phyloP scores from a whole-genome alignment of 2,329 filamentous ascomycete genomes.

The Fusarium oxysporum region DNA sequence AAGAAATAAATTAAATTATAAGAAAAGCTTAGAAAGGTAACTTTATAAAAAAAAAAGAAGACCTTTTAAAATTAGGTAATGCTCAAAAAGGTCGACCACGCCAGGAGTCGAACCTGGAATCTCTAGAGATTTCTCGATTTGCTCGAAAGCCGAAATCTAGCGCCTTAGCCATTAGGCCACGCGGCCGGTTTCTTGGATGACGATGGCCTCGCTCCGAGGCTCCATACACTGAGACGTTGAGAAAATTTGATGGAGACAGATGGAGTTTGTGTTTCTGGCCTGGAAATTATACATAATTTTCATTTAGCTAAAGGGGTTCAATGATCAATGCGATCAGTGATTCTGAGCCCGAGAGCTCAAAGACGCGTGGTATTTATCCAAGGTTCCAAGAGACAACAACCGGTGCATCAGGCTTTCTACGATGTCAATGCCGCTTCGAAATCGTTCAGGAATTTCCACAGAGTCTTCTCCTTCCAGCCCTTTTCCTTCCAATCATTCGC shows the following conservation, averaged over 20 bases:
- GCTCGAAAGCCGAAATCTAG: conserved; percentile 21
- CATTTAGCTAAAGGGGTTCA: too few species aligned
- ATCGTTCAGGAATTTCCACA: conserved; percentile 18
- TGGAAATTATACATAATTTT: too few species aligned
- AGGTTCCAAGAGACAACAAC: too few species aligned
- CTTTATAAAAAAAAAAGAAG: accelerated
- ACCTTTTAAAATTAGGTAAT: accelerated
- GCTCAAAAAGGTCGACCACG: conserved; percentile 7
- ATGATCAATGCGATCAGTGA: background rate
- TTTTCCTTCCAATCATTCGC: conserved; percentile 17
- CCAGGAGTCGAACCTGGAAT: conserved; percentile 30
- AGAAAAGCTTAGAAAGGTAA: too few species aligned
- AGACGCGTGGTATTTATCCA: too few species aligned
- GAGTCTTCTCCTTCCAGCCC: conserved; percentile 5
- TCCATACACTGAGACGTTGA: accelerated
- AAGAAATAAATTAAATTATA: too few species aligned
- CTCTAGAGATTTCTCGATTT: conserved; percentile 19
- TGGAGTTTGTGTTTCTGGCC: background rate
- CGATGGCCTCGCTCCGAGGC: background rate
- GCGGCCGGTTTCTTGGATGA: background rate
- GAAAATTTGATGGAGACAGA: too few species aligned
- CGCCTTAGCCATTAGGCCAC: conserved; percentile 33
- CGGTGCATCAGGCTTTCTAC: too few species aligned
- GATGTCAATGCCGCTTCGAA: background rate
- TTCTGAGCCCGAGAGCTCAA: too few species aligned